phyloP scores from a whole-genome alignment of 257 asterid species.

The Linaria vulgaris region DNA sequence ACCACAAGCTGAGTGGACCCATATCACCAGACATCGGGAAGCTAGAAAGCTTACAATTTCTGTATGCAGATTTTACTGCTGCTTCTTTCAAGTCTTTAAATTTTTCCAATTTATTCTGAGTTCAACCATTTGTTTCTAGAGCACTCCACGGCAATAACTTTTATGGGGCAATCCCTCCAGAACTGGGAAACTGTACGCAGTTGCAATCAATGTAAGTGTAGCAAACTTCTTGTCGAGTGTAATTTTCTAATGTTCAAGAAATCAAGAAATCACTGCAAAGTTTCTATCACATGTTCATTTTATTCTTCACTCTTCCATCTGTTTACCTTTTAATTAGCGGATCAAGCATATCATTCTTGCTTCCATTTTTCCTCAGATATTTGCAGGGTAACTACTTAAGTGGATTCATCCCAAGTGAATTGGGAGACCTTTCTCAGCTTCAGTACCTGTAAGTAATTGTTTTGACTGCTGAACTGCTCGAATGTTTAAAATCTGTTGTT shows the following conservation, averaged over 20 bases:
- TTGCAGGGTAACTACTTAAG: slow-evolving; percentile 96
- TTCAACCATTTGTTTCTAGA: slow-evolving; percentile 42
- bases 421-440: slow-evolving; percentile 81
- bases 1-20: slow-evolving; percentile 88
- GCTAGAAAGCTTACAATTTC: slow-evolving; percentile 75
- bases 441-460: slow-evolving; percentile 62
- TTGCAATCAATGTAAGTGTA: slow-evolving; percentile 82
- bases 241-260: too few species aligned
- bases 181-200: slow-evolving; percentile 80
- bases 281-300: background rate
- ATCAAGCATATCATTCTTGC: slow-evolving; percentile 19
- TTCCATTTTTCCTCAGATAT: slow-evolving; percentile 55
- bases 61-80: slow-evolving; percentile 53
- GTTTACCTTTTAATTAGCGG: slow-evolving; percentile 20
- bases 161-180: slow-evolving; percentile 86
- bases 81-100: slow-evolving; percentile 7
- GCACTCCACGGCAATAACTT: slow-evolving; percentile 89
- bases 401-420: slow-evolving; percentile 74
- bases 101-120: slow-evolving; percentile 29
- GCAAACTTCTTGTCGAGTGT: slow-evolving; percentile 13
- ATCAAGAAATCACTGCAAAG: slow-evolving; percentile 13
- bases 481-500: slow-evolving; percentile 10
- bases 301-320: slow-evolving; percentile 3
- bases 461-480: slow-evolving; percentile 19
- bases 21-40: slow-evolving; percentile 83